Conservation (phyloP, 177 flowering plant species). For the Vitis hybrid region DNA sequence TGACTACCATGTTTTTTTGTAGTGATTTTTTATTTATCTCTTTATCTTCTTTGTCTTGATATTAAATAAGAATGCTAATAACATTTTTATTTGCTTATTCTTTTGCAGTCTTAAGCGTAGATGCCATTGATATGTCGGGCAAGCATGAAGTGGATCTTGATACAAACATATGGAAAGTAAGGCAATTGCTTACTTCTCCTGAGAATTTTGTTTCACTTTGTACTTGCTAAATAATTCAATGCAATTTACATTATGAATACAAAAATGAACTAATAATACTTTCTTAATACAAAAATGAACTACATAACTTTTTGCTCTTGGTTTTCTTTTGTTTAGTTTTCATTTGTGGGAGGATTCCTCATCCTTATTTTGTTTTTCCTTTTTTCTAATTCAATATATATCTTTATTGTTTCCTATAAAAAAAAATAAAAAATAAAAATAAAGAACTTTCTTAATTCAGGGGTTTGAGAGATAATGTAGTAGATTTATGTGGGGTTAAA, state of each 20-base stretch:
- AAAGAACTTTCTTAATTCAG: neutral
- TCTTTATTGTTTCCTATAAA: too few relatives aligned
- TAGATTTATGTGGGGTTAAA: too few relatives aligned
- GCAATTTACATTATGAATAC: neutral
- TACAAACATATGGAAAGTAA: conserved; percentile 97
- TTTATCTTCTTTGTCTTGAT: conserved; percentile 1
- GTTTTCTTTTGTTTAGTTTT: too few relatives aligned
- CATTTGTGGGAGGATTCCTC: too few relatives aligned
- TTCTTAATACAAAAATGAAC: too few relatives aligned
- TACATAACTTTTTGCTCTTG: too few relatives aligned
- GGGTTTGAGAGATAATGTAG: too few relatives aligned
- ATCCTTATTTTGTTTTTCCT: too few relatives aligned
- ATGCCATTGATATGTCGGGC: conserved; percentile 99
- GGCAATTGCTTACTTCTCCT: conserved; percentile 6
- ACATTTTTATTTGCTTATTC: conserved; percentile 1
- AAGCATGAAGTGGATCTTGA: conserved; percentile 99
- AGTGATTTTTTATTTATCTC: neutral
- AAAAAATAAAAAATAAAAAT: too few relatives aligned
- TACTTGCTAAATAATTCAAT: neutral
- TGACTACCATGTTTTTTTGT: neutral
- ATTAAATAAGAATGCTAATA: neutral
- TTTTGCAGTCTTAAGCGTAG: conserved; percentile 89
- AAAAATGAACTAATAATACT: neutral
- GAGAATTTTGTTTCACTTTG: neutral
- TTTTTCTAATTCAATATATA: too few relatives aligned